phyloP scores from a whole-genome alignment of 306 rosid genomes.

The Prunus fruticosa region DNA sequence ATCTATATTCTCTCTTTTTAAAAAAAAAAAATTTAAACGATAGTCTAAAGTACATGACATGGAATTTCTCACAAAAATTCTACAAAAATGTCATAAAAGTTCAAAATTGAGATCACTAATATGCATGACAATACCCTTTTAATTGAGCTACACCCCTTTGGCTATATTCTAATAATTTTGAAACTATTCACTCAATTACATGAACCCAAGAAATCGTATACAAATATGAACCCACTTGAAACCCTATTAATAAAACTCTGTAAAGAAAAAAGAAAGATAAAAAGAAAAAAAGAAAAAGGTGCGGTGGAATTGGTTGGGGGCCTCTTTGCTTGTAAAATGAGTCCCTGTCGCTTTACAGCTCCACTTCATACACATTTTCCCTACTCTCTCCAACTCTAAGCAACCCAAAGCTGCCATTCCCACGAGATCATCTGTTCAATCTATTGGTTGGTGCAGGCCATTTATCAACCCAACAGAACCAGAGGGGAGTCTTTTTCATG shows the following conservation, averaged over 20 bases:
- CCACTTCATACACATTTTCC: conserved; percentile 3
- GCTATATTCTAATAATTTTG: no score
- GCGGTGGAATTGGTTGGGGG: conserved; percentile 21
- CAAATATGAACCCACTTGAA: no score
- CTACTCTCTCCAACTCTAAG: conserved; percentile 37
- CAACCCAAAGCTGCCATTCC: conserved; percentile 72
- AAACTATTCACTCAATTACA: neutral
- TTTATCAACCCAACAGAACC: conserved; percentile 1
- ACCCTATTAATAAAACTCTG: neutral
- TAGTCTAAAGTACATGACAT: fast-evolving
- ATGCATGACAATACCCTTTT: no score
- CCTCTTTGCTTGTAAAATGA: conserved; percentile 42
- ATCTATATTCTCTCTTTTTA: no score
- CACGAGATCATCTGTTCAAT: conserved; percentile 31
- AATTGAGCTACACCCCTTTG: no score
- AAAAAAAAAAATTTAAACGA: fast-evolving
- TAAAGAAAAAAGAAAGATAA: neutral
- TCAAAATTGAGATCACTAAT: no score
- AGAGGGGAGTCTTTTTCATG: conserved; percentile 21
- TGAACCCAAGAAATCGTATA: no score
- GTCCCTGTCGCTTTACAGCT: conserved; percentile 37
- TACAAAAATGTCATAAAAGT: no score
- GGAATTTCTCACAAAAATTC: no score
- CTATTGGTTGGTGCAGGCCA: conserved; percentile 27
- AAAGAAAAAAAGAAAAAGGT: neutral